A percentile compares a stretch with the other conserved stretches of the same genome.
Conservation (phyloP, 2,329 filamentous ascomycete genomes). For the Fusarium temperatum region DNA sequence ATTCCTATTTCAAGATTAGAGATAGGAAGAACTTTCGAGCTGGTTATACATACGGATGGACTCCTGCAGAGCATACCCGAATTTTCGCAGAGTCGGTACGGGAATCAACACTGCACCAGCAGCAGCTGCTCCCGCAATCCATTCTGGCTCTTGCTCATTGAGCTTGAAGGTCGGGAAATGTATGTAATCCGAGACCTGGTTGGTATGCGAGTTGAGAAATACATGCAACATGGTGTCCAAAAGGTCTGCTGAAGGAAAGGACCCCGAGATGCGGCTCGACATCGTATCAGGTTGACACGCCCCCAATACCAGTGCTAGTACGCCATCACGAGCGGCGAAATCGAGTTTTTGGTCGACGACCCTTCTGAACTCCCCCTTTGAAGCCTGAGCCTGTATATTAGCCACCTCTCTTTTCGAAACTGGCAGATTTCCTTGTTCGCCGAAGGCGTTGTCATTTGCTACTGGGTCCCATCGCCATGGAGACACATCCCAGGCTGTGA, state of each 20-base stretch:
- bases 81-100: conserved; percentile 65
- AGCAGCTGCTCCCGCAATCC: conserved; percentile 67
- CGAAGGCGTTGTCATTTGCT: conserved; percentile 54
- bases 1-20: conserved; percentile 37
- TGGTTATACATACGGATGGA: conserved; percentile 53
- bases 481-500: conserved; percentile 60
- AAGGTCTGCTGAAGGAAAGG: conserved; percentile 69
- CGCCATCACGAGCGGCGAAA: conserved; percentile 63
- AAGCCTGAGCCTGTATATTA: conserved; percentile 51
- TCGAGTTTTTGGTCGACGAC: conserved; percentile 57
- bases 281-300: conserved; percentile 62
- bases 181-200: conserved; percentile 67
- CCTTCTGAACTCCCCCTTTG: conserved; percentile 49
- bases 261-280: conserved; percentile 63
- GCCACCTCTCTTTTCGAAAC: conserved; percentile 52
- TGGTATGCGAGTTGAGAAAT: conserved; percentile 65
- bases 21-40: not conserved
- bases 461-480: conserved; percentile 62
- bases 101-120: conserved; percentile 69
- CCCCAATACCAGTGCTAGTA: conserved; percentile 70
- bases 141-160: conserved; percentile 64
- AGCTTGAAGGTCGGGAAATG: conserved; percentile 69
- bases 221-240: conserved; percentile 70
- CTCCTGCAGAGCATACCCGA: conserved; percentile 66
- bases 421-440: conserved; percentile 56